Percentiles rank a stretch among this genome's conserved stretches.
Evolutionary conservation across 306 rosid genomes (phyloP).

Genomic region (Inga leiocalycina): DNA sequence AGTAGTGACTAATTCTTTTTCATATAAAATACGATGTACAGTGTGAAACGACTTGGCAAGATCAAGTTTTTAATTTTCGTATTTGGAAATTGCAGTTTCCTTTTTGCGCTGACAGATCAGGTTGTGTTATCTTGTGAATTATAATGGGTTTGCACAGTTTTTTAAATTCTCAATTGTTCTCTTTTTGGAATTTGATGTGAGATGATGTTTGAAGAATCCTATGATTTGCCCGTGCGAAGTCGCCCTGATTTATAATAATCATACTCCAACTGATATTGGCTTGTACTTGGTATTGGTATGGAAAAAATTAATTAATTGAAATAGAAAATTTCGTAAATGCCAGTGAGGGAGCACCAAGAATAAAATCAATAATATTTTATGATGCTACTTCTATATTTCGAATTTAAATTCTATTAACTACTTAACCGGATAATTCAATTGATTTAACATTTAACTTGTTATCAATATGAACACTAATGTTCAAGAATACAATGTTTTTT

Average conservation of each 20-base stretch:
- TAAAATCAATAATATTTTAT: background rate
- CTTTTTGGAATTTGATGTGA: constrained; percentile 31
- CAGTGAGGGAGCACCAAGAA: background rate
- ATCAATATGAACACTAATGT: background rate
- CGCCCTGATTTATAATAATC: background rate
- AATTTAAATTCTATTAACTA: background rate
- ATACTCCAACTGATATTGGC: no score
- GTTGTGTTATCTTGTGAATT: constrained; percentile 21
- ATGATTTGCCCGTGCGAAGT: constrained; percentile 16
- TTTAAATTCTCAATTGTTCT: constrained; percentile 25
- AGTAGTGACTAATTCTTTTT: background rate
- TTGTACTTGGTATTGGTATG: background rate
- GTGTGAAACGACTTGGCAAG: constrained; percentile 31
- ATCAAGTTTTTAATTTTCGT: constrained; percentile 1
- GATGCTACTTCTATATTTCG: background rate
- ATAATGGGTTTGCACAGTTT: constrained; percentile 5
- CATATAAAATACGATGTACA: constrained; percentile 29
- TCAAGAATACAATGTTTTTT: background rate
- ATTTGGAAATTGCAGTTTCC: background rate
- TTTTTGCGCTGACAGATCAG: background rate
- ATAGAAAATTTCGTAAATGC: background rate
- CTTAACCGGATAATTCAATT: background rate
- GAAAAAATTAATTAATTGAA: background rate
- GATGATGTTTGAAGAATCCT: constrained; percentile 32
- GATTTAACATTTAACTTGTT: background rate